These are phyloP conservation scores for Sarocladium strictum DNA, from an alignment of 2,329 filamentous ascomycete genomes.

Conservation along the genomic window DNA sequence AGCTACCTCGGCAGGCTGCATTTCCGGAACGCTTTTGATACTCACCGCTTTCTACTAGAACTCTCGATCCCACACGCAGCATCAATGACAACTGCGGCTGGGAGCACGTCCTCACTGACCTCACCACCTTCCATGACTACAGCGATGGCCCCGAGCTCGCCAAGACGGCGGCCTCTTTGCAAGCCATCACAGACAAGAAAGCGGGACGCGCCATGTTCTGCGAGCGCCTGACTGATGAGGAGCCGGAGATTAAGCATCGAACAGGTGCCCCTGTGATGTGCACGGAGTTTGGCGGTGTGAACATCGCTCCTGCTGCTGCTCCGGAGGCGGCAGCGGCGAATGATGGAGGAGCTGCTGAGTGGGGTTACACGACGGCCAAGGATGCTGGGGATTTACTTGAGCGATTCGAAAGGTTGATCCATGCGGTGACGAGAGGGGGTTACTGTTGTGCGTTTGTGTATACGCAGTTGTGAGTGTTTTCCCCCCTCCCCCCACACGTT, in stretches of 20 bases:
- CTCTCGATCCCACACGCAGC: constrained; percentile 55
- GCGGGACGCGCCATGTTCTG: constrained; percentile 47
- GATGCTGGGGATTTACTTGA: constrained; percentile 54
- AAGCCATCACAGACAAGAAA: constrained; percentile 48
- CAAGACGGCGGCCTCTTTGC: constrained; percentile 45
- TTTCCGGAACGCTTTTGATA: constrained; percentile 17
- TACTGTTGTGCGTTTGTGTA: constrained; percentile 59
- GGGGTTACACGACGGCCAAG: constrained; percentile 63
- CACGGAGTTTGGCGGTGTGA: constrained; percentile 64
- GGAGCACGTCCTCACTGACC: constrained; percentile 60
- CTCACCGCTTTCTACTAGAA: constrained; percentile 20
- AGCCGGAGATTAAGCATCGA: constrained; percentile 41
- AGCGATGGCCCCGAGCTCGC: constrained; percentile 50
- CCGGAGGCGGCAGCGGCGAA: constrained; percentile 58
- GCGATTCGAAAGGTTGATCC: constrained; percentile 52
- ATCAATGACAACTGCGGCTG: constrained; percentile 69
- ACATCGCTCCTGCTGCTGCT: constrained; percentile 46
- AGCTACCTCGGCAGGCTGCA: neutral
- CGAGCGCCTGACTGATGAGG: constrained; percentile 12
- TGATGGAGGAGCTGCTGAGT: constrained; percentile 27
- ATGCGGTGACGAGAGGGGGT: constrained; percentile 50
- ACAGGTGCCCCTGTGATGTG: constrained; percentile 56
- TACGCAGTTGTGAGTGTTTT: constrained; percentile 51
- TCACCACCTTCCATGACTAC: constrained; percentile 66
- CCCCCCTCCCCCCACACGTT: neutral